Percentiles rank a stretch among this genome's conserved stretches.
These are phyloP conservation scores for Rhododendron williamsianum DNA, from an alignment of 148 eudicot genomes.

Conservation along the genomic window DNA sequence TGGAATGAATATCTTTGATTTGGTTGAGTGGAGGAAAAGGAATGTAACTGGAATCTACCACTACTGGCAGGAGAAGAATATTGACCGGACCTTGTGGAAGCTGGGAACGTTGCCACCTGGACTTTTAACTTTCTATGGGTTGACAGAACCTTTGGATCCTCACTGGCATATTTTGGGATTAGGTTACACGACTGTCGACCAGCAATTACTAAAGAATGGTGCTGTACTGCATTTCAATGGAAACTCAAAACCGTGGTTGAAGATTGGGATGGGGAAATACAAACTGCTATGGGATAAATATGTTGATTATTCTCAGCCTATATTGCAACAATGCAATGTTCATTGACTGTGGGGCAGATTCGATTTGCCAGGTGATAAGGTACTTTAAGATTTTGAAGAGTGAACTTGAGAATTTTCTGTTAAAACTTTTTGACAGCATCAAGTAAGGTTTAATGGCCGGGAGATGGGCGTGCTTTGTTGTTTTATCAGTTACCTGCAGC, in stretches of 20 bases:
- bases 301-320: constrained; percentile 55
- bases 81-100: constrained; percentile 76
- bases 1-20: constrained; percentile 80
- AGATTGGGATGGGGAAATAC: constrained; percentile 79
- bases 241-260: constrained; percentile 82
- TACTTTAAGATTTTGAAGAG: not conserved
- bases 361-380: not conserved
- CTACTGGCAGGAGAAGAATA: constrained; percentile 82
- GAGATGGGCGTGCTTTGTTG: not conserved
- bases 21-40: constrained; percentile 73
- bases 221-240: constrained; percentile 86
- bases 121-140: constrained; percentile 68
- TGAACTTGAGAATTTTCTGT: not conserved
- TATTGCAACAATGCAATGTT: constrained; percentile 74
- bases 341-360: constrained; percentile 34
- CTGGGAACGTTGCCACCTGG: constrained; percentile 87
- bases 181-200: constrained; percentile 69
- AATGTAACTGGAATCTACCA: constrained; percentile 86
- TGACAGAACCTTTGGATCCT: constrained; percentile 66
- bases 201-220: constrained; percentile 53
- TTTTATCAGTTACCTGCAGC: not conserved
- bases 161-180: constrained; percentile 71
- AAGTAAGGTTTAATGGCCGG: not conserved
- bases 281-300: constrained; percentile 75
- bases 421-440: not conserved